Evolutionary conservation across 208 protist genomes (phyloP).

Genomic region (Crithidia fasciculata): DNA sequence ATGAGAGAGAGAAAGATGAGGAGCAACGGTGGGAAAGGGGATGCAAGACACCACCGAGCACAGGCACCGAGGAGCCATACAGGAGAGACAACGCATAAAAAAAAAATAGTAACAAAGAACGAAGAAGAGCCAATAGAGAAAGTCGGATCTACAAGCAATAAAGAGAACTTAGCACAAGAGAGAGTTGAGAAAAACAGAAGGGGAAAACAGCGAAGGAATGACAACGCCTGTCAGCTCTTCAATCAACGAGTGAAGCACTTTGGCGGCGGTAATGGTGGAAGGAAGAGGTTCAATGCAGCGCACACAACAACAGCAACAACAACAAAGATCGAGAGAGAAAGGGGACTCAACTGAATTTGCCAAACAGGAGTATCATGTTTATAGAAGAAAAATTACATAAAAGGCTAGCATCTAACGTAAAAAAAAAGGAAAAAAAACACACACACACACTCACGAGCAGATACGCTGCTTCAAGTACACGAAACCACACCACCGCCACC

Average conservation of each 20-base stretch:
- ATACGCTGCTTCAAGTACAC: not conserved
- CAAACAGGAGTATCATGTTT: no score
- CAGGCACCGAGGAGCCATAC: no score
- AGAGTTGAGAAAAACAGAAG: not conserved
- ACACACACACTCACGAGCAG: not conserved
- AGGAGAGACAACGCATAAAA: not conserved
- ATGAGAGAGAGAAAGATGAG: no score
- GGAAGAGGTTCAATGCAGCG: no score
- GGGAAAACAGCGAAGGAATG: not conserved
- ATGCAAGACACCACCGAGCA: no score
- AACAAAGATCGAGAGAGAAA: no score
- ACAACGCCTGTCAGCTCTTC: not conserved
- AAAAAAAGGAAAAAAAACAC: not conserved
- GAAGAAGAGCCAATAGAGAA: constrained; percentile 10
- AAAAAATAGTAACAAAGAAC: constrained; percentile 22
- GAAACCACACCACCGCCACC: no score
- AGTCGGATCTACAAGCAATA: not conserved
- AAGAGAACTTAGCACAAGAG: not conserved
- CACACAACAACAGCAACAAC: no score
- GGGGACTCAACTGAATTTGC: no score
- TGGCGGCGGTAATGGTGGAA: no score
- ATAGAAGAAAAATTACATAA: constrained; percentile 21
- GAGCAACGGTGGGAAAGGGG: no score
- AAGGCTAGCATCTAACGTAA: not conserved
- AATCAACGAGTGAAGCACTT: no score